phyloP scores from a whole-genome alignment of 441 rosid species.

The Kokia cookei region DNA sequence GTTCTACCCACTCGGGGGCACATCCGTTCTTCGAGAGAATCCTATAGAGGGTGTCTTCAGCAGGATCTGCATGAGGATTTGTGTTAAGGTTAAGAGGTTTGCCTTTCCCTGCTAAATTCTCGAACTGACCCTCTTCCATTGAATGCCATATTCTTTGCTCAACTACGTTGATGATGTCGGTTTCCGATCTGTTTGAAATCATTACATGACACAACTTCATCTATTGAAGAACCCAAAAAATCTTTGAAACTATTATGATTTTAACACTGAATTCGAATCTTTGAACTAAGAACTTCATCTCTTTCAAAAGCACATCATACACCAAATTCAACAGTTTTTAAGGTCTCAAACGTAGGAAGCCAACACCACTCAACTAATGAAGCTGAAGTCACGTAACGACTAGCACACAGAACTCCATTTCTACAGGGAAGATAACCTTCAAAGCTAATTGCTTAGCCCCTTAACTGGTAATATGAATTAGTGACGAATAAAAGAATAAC shows the following conservation, averaged over 20 bases:
- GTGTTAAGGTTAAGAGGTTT: conserved; percentile 63
- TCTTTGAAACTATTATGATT: not conserved
- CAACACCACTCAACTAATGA: too few species aligned
- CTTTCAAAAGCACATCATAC: not conserved
- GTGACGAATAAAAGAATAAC: not conserved
- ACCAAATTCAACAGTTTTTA: not conserved
- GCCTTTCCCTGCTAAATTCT: conserved; percentile 88
- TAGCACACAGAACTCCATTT: not conserved
- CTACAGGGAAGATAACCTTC: not conserved
- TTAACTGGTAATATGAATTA: not conserved
- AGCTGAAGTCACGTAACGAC: too few species aligned
- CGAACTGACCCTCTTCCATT: conserved; percentile 90
- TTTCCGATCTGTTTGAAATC: conserved; percentile 59
- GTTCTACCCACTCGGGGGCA: conserved; percentile 94
- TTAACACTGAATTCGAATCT: not conserved
- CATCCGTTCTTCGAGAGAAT: conserved; percentile 73
- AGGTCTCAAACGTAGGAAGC: too few species aligned
- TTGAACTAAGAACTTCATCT: not conserved
- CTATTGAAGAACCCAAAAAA: not conserved
- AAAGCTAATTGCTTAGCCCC: not conserved
- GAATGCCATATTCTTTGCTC: conserved; percentile 96
- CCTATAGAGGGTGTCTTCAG: conserved; percentile 73
- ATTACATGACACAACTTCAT: not conserved
- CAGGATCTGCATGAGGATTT: conserved; percentile 83
- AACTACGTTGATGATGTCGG: conserved; percentile 72